Evolutionary conservation across 306 rosid species (phyloP), one percentile per base, ranked within the genome.

Genomic region (Heteromeles arbutifolia): DNA sequence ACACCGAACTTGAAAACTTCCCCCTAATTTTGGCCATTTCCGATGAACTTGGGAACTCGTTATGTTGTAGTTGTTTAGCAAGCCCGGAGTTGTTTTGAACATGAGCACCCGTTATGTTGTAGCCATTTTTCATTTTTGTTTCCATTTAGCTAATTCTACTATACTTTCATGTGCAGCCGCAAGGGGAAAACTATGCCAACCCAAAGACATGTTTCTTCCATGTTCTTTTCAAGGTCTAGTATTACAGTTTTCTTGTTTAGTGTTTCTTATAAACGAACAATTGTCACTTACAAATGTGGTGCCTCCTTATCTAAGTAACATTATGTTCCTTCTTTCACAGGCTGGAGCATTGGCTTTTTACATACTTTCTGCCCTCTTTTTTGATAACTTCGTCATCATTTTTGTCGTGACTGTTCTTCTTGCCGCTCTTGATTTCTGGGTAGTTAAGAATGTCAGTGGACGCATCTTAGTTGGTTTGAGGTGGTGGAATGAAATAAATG

Each of bases 401-500:
- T 96, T 96, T 58, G 99, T 96, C 87, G 97, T 90, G 81, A 92
- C 99, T 65, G 99, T 96, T 66, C 95, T 96, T 81, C 96, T 96
- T 21, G 88, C 96, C 12, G 99, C 99, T 22, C 91, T 96, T 82
- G 99, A 96, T 81, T 96, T 96, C 78, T 96, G 99, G 99, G 99
- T 96, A 0, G 99, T 96, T 25, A 96, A 96, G 92, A 96, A 96
- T 84, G 98, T 96, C 65, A 96, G 99, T 81, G 99, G 99, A 52
- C 84, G 99, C 56, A 96, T 96, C 73, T 82, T 96, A 78, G 99
- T 96, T 80, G 99, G 99, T 58, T 78, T 96, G 90, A 90, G 99
- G 86, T 96, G 99, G 99, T 96, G 99, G 98, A 96, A 96, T 87
- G 99, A 96, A 78, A 96, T 92, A 67, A 82, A 95, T 82, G 99